These are phyloP conservation scores for Phytophthora brassicae DNA, from an alignment of 352 stramenopile genomes.

Conservation along the genomic window DNA sequence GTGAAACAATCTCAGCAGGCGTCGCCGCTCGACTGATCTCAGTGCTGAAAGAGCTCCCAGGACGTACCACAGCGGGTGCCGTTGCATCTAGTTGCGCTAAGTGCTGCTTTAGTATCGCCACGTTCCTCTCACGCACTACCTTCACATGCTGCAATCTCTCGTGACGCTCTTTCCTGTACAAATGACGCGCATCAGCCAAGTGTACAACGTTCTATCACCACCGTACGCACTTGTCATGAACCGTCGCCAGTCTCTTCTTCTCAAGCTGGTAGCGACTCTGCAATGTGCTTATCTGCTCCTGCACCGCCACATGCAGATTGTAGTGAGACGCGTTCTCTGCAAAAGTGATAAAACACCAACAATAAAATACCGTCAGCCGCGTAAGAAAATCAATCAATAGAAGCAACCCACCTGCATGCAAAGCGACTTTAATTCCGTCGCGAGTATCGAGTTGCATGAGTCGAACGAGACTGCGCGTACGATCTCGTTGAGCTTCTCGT, in stretches of 20 bases:
- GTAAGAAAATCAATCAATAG: too few relatives aligned
- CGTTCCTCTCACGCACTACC: slow-evolving; percentile 24
- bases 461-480: slow-evolving; percentile 51
- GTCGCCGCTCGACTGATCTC: slow-evolving; percentile 6
- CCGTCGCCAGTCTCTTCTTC: slow-evolving; percentile 47
- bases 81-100: slow-evolving; percentile 34
- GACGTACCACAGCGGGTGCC: slow-evolving; percentile 10
- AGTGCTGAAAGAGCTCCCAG: slow-evolving; percentile 6
- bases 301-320: slow-evolving; percentile 37
- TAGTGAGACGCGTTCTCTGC: slow-evolving; percentile 38
- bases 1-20: slow-evolving; percentile 7
- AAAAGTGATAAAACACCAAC: too few relatives aligned
- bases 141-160: slow-evolving; percentile 51
- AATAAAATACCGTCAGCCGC: too few relatives aligned
- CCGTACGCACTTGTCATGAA: slow-evolving; percentile 67
- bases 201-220: neutral
- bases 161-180: slow-evolving; percentile 46
- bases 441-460: slow-evolving; percentile 52
- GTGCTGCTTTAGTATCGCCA: slow-evolving; percentile 27
- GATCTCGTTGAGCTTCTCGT: slow-evolving; percentile 31
- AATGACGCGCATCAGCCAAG: neutral
- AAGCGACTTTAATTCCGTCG: slow-evolving; percentile 33
- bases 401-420: slow-evolving; percentile 35
- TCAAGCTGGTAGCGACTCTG: slow-evolving; percentile 41
- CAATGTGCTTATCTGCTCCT: slow-evolving; percentile 37